These are phyloP conservation scores for Backusella mclennaniae DNA, from an alignment of 192 early-diverging fungal genomes.

Conservation along the genomic window DNA sequence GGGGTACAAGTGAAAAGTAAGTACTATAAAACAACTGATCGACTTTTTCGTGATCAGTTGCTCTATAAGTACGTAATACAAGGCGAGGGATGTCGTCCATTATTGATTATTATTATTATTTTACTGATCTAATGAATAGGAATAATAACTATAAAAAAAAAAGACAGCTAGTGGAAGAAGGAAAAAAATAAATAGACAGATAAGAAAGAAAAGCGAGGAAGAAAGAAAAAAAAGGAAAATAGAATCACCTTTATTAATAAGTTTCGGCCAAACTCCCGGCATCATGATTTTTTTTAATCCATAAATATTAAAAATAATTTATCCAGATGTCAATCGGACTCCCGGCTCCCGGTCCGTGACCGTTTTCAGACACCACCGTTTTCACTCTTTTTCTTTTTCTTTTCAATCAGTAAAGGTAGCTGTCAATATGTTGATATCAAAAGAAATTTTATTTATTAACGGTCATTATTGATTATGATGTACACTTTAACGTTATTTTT, in stretches of 20 bases:
- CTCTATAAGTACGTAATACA: slow-evolving; percentile 32
- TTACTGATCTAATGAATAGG: too few relatives aligned
- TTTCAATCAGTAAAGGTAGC: not conserved
- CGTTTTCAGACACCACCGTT: not conserved
- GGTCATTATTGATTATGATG: not conserved
- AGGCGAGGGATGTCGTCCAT: slow-evolving; percentile 9
- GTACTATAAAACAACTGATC: slow-evolving; percentile 31
- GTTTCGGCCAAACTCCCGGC: not conserved
- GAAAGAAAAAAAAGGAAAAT: not conserved
- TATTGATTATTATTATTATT: not conserved
- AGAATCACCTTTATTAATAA: not conserved
- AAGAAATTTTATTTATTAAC: too few relatives aligned
- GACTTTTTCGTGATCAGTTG: slow-evolving; percentile 26
- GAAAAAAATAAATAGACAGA: not conserved
- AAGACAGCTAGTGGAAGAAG: too few relatives aligned
- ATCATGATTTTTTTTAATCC: not conserved
- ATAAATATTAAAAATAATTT: not conserved
- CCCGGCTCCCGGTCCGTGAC: not conserved
- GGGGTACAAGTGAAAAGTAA: slow-evolving; percentile 33
- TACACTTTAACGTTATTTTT: not conserved
- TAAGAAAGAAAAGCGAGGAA: slow-evolving; percentile 1
- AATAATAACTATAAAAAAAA: not conserved
- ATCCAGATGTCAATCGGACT: not conserved
- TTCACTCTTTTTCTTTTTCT: not conserved
- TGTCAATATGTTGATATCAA: too few relatives aligned